Conservation (phyloP, 768 basidiomycete genomes). For the Daedaleopsis nitida region DNA sequence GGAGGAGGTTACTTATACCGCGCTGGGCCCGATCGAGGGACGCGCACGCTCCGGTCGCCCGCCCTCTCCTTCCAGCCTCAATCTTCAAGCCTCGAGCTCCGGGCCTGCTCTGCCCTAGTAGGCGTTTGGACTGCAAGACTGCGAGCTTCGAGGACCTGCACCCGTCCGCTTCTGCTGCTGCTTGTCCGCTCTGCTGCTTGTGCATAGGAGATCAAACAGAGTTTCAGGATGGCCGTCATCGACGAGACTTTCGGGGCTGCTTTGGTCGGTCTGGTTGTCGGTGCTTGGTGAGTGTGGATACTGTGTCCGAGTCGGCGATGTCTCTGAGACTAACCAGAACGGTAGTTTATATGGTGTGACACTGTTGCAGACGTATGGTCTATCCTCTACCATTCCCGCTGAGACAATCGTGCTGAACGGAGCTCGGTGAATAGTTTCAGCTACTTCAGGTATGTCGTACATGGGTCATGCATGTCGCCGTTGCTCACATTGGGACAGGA, state of each 20-base stretch:
- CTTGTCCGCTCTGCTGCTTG: background rate
- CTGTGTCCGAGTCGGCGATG: background rate
- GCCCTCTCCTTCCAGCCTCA: too few species aligned
- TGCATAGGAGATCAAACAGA: background rate
- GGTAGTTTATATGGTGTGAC: constrained; percentile 50
- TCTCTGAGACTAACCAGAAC: constrained; percentile 1
- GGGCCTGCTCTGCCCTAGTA: too few species aligned
- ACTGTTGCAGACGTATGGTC: constrained; percentile 31
- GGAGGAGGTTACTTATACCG: background rate
- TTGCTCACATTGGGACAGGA: constrained; percentile 26
- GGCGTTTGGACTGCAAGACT: too few species aligned
- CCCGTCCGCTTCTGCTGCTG: background rate
- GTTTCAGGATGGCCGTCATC: constrained; percentile 7
- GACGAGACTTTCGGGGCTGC: constrained; percentile 44
- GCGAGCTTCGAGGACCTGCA: too few species aligned
- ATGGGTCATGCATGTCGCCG: background rate
- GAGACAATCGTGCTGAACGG: constrained; percentile 36
- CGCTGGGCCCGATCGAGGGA: background rate
- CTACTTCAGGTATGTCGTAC: constrained; percentile 12
- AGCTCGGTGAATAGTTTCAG: constrained; percentile 2
- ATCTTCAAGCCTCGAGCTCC: too few species aligned
- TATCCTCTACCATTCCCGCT: background rate
- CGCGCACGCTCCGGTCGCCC: too few species aligned
- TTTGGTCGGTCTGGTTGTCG: constrained; percentile 46
- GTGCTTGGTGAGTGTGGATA: constrained; percentile 41